Evolutionary conservation across 1,139 yeast genomes (phyloP).

Genomic region (Suhomyces taliae): DNA sequence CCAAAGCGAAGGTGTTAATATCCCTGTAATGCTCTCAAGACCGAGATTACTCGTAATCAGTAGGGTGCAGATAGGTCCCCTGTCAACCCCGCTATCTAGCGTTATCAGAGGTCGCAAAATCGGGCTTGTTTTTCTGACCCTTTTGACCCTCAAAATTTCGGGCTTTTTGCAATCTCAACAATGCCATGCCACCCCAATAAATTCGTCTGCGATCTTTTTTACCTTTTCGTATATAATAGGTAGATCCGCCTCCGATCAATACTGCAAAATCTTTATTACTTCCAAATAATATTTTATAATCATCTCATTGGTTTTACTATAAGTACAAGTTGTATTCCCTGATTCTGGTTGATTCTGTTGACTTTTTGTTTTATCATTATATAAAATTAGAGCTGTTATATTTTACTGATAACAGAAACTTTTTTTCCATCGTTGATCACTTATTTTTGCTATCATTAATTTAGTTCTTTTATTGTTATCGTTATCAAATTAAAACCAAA

Average conservation of each 20-base stretch:
- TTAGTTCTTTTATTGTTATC: too few relatives aligned
- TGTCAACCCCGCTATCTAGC: conserved; percentile 3
- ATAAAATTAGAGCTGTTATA: too few relatives aligned
- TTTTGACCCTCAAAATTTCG: too few relatives aligned
- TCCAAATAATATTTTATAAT: not conserved
- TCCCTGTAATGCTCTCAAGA: not conserved
- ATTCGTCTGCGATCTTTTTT: not conserved
- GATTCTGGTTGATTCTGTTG: too few relatives aligned
- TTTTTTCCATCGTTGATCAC: too few relatives aligned
- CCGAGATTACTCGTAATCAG: not conserved
- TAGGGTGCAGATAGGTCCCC: not conserved
- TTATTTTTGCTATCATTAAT: too few relatives aligned
- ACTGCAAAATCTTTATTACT: not conserved
- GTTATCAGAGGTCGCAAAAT: not conserved
- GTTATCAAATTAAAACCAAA: too few relatives aligned
- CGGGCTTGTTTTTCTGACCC: too few relatives aligned
- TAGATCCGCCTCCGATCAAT: not conserved
- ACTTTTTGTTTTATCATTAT: too few relatives aligned
- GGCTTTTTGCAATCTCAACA: not conserved
- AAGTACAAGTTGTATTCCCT: not conserved
- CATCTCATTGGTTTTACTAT: not conserved
- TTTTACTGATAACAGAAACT: too few relatives aligned
- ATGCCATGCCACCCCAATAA: not conserved
- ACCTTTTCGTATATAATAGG: not conserved
- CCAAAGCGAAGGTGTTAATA: not conserved